Evolutionary conservation across 257 asterid genomes (phyloP), one percentile per base, ranked within the genome.

Genomic region (Solanum virginianum): DNA sequence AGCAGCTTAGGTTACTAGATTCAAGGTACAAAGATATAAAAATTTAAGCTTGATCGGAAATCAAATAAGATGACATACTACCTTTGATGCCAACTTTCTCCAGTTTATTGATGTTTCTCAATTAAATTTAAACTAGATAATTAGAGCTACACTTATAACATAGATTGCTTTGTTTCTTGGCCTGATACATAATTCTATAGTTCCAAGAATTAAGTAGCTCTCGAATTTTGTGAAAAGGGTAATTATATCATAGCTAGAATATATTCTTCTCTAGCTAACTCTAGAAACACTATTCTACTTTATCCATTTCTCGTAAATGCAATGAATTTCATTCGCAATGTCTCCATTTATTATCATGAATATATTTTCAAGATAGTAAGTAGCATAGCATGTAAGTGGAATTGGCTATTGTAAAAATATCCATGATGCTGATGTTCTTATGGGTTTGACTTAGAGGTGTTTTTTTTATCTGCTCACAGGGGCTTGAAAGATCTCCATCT

Each of bases 401-500:
- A 75, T 24, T 8, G 10, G 24, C 62, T 75, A 15, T 29, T 24
- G 45, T 75, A 24, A 15, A 49, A 14, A 75, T 75, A 75, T 12
- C 62, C 24, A 75, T 24, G 62, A 49, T 54, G 11, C 18, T 43
- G 65, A 69, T 85, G 18, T 60, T 59, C 56, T 32, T 8, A 14
- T 22, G 85, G 54, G 49, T 65, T 7, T 43, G 79, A 81, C 16
- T 14, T 32, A 72, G 59, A 57, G 24, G 80, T 20, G 60, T 56
- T 62, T 16, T 16, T 53, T 43, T 79, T 4, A 45, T 39, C 57
- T 20, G 26, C 70, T 87, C 86, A 82, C 94, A 96, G 99, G 91
- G 88, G 93, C 87, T 90, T 96, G 90, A 91, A 90, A 83, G 93
- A 96, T 91, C 89, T 92, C 16, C 83, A 95, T 88, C 90, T 96